phyloP scores from a whole-genome alignment of 768 basidiomycete species.

The Leccinum sublutescens region DNA sequence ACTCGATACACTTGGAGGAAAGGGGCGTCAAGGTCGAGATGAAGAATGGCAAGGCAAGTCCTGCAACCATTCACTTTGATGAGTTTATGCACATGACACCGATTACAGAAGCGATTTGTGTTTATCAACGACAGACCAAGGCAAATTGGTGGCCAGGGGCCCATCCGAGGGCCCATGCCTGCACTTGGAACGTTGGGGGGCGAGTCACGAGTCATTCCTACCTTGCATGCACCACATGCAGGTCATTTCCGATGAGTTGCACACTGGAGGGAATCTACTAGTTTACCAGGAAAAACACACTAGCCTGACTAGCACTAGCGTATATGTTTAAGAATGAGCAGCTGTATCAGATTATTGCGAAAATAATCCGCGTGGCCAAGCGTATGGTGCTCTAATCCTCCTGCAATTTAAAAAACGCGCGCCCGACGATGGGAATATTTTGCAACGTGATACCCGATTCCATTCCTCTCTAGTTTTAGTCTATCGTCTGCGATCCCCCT shows the following conservation, averaged over 20 bases:
- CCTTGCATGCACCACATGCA: slow-evolving; percentile 16
- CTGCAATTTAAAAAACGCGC: slow-evolving; percentile 6
- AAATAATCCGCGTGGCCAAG: background rate
- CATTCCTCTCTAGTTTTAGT: slow-evolving; percentile 36
- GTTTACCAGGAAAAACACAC: background rate
- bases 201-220: slow-evolving; percentile 26
- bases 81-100: background rate
- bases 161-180: slow-evolving; percentile 25
- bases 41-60: slow-evolving; percentile 21
- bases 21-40: slow-evolving; percentile 16
- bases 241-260: slow-evolving; percentile 2
- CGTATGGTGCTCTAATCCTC: background rate
- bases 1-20: slow-evolving; percentile 22
- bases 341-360: background rate
- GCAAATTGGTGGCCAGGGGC: background rate
- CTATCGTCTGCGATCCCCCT: slow-evolving; percentile 13
- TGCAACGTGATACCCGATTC: slow-evolving; percentile 51
- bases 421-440: slow-evolving; percentile 40
- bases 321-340: background rate
- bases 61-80: background rate
- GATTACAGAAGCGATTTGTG: slow-evolving; percentile 14
- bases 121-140: slow-evolving; percentile 6
- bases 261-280: background rate
- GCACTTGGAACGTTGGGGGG: slow-evolving; percentile 22
- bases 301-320: background rate